Evolutionary conservation across 768 basidiomycete genomes (phyloP), one percentile per base, ranked within the genome.

Genomic region (Phlegmacium glaucopus): DNA sequence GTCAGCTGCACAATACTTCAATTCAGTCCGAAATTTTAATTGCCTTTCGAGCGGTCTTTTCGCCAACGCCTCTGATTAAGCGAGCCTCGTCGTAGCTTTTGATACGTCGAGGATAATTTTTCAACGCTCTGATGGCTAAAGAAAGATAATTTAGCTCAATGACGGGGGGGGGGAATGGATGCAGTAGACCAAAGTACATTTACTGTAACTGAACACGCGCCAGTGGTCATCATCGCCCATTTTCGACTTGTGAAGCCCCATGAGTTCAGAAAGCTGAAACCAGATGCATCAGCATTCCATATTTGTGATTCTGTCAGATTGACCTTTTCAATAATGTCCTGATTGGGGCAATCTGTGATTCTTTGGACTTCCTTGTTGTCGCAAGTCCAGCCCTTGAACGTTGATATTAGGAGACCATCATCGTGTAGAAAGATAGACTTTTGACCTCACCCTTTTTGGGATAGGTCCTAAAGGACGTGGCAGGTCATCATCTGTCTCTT

Each of bases 41-140:
- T 12, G 65, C 90, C 76, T 93, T 92, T 22, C 69, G 58, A 4
- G 87, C 88, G 0, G 90, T 91, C 65, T 86, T 91, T 27, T 79
- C 72, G 1, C 86, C 90, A 13, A 91, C 74, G 3, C 84, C 83
- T 5, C 59, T 64, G 36, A 93, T 76, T 5, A 67, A 61, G 4
- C 69, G 67, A 6, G 89, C 90, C 57, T 91, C 80, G 13, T 71
- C 71, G 36, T 70, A 70, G 1, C 78, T 76, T 39, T 62, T 70
- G 55, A 92, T 85, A 6, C 79, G 78, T 45, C 67, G 76, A 1
- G 78, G 79, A 55, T 83, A 69, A 35, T 68, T 72, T 26, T 75
- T 72, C 15, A 91, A 50, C 0, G 78, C 76, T 1, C 77, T 73
- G 26, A 90, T 81, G 40, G 77, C 88, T 88, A 42, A 9, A 22